Conservation (phyloP, 2,329 filamentous ascomycete species). For the Talaromyces albobiverticillius region DNA sequence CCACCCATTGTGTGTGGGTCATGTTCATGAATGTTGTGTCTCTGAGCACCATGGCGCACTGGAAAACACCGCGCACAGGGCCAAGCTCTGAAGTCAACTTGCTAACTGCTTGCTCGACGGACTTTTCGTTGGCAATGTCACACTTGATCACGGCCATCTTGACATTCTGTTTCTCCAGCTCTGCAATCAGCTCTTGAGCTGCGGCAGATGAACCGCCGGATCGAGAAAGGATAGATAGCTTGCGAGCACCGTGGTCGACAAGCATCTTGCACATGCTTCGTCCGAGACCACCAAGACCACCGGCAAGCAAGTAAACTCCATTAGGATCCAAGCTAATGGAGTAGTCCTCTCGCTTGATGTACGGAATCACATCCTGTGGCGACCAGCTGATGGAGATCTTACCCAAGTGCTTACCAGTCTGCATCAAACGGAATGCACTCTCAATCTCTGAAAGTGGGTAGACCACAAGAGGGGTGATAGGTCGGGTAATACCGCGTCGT, state of each 20-base stretch:
- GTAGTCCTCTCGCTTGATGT: no score
- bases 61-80: constrained; percentile 14
- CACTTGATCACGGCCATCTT: background rate
- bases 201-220: background rate
- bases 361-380: no score
- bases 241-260: constrained; percentile 45
- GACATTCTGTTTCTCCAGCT: background rate
- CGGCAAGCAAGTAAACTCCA: constrained; percentile 50
- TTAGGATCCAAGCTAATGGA: no score
- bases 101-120: constrained; percentile 5
- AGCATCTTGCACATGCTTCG: constrained; percentile 50
- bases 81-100: background rate
- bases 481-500: background rate
- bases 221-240: constrained; percentile 27
- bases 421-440: background rate
- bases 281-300: constrained; percentile 56
- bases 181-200: background rate
- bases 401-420: background rate
- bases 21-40: constrained; percentile 2
- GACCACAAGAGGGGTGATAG: no score
- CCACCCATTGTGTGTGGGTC: background rate
- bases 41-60: constrained; percentile 11
- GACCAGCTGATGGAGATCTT: no score
- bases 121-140: constrained; percentile 32
- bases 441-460: background rate